phyloP scores from a whole-genome alignment of 1,139 yeast species.

The Williopsis jadinii region DNA sequence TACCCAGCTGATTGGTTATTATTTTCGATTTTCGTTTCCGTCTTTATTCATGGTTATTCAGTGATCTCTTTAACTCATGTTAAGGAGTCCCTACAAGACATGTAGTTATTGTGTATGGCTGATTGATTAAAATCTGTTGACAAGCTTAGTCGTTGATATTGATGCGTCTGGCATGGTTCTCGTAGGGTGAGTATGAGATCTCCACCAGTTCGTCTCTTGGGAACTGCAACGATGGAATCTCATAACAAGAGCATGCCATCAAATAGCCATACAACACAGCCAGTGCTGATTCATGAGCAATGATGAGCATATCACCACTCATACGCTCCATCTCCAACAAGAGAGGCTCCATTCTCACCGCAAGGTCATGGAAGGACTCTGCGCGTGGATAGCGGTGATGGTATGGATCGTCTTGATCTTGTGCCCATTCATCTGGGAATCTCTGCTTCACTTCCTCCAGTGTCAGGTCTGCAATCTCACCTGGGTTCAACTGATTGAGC shows the following conservation, averaged over 20 bases:
- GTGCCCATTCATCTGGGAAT: slow-evolving; percentile 66
- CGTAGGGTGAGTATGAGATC: slow-evolving; percentile 81
- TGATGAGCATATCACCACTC: slow-evolving; percentile 79
- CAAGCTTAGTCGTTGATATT: slow-evolving; percentile 22
- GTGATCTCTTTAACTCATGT: too few species aligned
- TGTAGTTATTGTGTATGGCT: not conserved
- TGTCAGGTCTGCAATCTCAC: slow-evolving; percentile 68
- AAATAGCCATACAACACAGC: slow-evolving; percentile 88
- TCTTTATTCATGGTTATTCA: too few species aligned
- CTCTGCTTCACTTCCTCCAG: slow-evolving; percentile 49
- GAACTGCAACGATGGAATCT: slow-evolving; percentile 73
- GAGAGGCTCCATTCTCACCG: slow-evolving; percentile 88
- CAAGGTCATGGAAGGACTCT: slow-evolving; percentile 93
- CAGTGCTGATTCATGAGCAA: slow-evolving; percentile 89
- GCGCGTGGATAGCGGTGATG: slow-evolving; percentile 90
- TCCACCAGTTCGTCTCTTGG: slow-evolving; percentile 81
- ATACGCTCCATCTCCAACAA: slow-evolving; percentile 89
- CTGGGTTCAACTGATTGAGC: slow-evolving; percentile 84
- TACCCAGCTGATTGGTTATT: too few species aligned
- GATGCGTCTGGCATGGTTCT: slow-evolving; percentile 60
- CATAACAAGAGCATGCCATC: slow-evolving; percentile 85
- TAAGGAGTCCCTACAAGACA: too few species aligned
- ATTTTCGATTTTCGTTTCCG: too few species aligned
- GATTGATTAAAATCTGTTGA: not conserved
- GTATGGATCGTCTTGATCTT: slow-evolving; percentile 71